phyloP scores from a whole-genome alignment of 1,139 yeast species.

The Kodamaea sp. region DNA sequence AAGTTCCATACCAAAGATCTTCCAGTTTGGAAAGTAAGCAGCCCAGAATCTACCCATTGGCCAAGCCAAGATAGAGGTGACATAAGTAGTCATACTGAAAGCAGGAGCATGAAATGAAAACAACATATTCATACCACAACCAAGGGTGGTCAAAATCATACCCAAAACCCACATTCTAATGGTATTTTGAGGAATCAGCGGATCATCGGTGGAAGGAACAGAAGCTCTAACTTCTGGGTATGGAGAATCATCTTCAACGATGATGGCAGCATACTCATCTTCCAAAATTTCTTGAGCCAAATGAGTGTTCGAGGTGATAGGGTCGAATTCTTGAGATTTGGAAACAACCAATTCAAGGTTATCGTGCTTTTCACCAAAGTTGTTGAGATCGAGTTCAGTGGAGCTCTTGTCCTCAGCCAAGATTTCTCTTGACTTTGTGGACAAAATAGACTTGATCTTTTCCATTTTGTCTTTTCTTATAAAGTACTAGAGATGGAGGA shows the following conservation, averaged over 20 bases:
- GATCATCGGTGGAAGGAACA: slow-evolving; percentile 60
- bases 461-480: slow-evolving; percentile 17
- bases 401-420: slow-evolving; percentile 6
- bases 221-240: slow-evolving; percentile 70
- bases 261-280: slow-evolving; percentile 43
- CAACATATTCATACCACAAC: slow-evolving; percentile 57
- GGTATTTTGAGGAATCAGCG: slow-evolving; percentile 54
- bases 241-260: slow-evolving; percentile 54
- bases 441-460: slow-evolving; percentile 16
- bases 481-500: no score
- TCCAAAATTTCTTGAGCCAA: slow-evolving; percentile 17
- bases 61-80: slow-evolving; percentile 59
- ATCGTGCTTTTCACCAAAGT: slow-evolving; percentile 16
- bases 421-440: slow-evolving; percentile 7
- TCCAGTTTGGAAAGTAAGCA: slow-evolving; percentile 42
- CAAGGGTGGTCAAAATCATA: slow-evolving; percentile 52
- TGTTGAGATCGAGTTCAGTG: slow-evolving; percentile 17
- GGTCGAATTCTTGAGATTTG: slow-evolving; percentile 36
- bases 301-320: slow-evolving; percentile 26
- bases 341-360: slow-evolving; percentile 20
- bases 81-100: slow-evolving; percentile 50
- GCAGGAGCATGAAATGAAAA: slow-evolving; percentile 60
- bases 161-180: slow-evolving; percentile 58
- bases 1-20: slow-evolving; percentile 40
- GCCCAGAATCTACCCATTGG: slow-evolving; percentile 58